A percentile compares a stretch with the other conserved stretches of the same genome.
These are phyloP conservation scores for Irpex lacteus DNA, from an alignment of 1,284 basidiomycete genomes.

Conservation along the genomic window DNA sequence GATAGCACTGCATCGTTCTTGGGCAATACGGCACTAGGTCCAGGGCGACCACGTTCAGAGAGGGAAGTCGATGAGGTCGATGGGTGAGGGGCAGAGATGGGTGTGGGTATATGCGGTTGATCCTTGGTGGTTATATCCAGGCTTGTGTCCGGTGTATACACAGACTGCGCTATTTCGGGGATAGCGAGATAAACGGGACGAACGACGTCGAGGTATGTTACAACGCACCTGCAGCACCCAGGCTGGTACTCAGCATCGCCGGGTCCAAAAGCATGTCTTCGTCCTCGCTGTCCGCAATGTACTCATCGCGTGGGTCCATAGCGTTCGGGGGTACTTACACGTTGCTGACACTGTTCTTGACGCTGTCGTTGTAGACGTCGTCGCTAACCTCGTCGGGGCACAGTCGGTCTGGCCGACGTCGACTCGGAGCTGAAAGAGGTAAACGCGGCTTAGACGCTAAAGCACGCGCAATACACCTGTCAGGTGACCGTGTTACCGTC, in stretches of 20 bases:
- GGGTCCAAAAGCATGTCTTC: slow-evolving; percentile 5
- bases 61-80: not conserved
- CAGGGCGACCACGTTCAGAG: too few relatives aligned
- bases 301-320: slow-evolving; percentile 9
- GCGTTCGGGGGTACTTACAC: not conserved
- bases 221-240: not conserved
- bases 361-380: too few relatives aligned
- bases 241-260: not conserved
- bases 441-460: not conserved
- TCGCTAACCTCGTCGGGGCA: too few relatives aligned
- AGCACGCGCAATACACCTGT: not conserved
- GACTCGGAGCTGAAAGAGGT: not conserved
- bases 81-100: slow-evolving; percentile 10
- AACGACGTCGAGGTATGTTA: not conserved
- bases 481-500: slow-evolving; percentile 7
- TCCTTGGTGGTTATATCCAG: not conserved
- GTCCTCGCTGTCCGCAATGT: slow-evolving; percentile 27
- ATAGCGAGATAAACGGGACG: not conserved
- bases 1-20: slow-evolving; percentile 6
- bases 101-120: slow-evolving; percentile 1
- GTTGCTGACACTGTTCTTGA: not conserved
- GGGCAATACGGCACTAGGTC: not conserved
- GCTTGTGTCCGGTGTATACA: slow-evolving; percentile 3
- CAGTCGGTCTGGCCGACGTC: not conserved
- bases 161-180: not conserved